Base-by-base conservation (phyloP, 2,329 filamentous ascomycete genomes). In the Colletotrichum sidae region DNA sequence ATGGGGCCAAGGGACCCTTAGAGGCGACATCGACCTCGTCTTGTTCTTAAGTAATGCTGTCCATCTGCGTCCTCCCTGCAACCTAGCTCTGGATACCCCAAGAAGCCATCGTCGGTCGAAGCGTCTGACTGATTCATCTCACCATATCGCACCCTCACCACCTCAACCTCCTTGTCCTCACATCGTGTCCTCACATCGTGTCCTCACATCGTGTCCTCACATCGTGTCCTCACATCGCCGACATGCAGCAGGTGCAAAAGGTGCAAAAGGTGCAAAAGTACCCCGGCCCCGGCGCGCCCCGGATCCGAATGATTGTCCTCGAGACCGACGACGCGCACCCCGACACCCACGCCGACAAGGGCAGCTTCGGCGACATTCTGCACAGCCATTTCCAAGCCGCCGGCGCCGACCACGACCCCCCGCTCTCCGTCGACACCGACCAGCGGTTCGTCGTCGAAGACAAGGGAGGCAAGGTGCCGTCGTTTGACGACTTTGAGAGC, bases 241-340 rank as follows among this genome's bases (percentile, higher is more conserved):
- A 17, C 17, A 17, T 17, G 17, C 17, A 17, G 3, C 2, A 17
- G 17, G 17, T 17, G 17, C 17, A 17, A 17, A 17, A 17, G 17
- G 17, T 66, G 58, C n/a, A 25, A 11, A 44, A 55, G 6, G 44
- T 45, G 34, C 55, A 57, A 17, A 66, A 63, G 3, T 63, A 66
- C 25, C 63, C 63, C 9, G 58, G 51, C 15, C 67, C 67, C 8
- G 34, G 53, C 7, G 47, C 63, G 13, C 52, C 58, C 15, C 4
- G 67, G 5, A 69, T 81, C 11, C 76, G 74, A 10, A 74, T 83
- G 68, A 76, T 88, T 58, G 84, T 89, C 63, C 80, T 89, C 8
- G 86, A 89, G 72, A 88, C 86, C 0, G 86, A 89, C 69, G 77
- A 81, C 59, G 80, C 84, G 34, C 82, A 87, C 67, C 81, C 83